These are phyloP conservation scores for Phaffia australis DNA, from an alignment of 768 basidiomycete genomes.

Conservation along the genomic window DNA sequence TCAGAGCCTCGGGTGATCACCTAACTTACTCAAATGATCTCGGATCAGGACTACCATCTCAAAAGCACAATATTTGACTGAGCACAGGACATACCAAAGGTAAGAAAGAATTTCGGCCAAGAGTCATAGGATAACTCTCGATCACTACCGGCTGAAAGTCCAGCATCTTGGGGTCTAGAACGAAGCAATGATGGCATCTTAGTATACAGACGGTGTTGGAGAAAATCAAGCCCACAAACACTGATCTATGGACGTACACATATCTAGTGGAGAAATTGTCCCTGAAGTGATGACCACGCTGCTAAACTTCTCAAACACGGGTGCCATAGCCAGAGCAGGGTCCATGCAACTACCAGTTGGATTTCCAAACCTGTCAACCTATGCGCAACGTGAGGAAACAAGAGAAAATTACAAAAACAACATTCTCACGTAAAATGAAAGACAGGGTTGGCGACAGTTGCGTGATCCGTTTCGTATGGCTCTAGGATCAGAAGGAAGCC, in stretches of 20 bases:
- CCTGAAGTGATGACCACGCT: conserved; percentile 98
- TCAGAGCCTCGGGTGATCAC: conserved; percentile 97
- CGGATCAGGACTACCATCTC: no score
- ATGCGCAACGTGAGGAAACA: no score
- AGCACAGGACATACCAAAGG: conserved; percentile 57
- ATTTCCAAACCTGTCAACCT: conserved; percentile 21
- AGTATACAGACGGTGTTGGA: not conserved
- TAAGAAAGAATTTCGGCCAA: conserved; percentile 89
- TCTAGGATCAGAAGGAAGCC: conserved; percentile 95
- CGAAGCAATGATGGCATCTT: not conserved
- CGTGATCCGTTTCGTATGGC: conserved; percentile 96
- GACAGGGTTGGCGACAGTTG: conserved; percentile 95
- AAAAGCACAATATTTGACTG: no score
- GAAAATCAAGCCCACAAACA: not conserved
- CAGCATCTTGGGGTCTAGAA: conserved; percentile 79
- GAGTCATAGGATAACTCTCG: conserved; percentile 95
- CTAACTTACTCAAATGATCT: conserved; percentile 40
- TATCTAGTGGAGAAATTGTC: conserved; percentile 94
- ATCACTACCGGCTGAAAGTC: conserved; percentile 94
- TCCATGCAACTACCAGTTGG: conserved; percentile 67
- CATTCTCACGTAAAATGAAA: conserved; percentile 81
- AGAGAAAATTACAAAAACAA: no score
- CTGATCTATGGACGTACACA: conserved; percentile 45
- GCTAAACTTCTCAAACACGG: conserved; percentile 95
- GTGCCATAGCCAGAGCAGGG: conserved; percentile 92